A percentile compares a stretch with the other conserved stretches of the same genome.
Evolutionary conservation across 176 grass and related monocot genomes (phyloP).

Genomic region (Phoenix dactylifera): DNA sequence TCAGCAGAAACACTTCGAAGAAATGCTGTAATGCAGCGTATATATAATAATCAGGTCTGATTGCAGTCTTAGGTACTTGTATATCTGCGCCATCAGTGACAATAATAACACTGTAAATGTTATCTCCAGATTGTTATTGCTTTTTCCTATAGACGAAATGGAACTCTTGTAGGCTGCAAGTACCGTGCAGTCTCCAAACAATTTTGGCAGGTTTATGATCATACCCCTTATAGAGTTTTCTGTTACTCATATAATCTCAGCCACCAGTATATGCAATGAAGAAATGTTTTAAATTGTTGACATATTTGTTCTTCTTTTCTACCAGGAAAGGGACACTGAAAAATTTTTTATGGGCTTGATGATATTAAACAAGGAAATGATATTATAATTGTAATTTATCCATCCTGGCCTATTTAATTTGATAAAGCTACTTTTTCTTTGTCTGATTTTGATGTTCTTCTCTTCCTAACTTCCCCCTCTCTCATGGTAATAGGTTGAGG

Average conservation of each 20-base stretch:
- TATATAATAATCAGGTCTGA: conserved; percentile 35
- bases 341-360: conserved; percentile 91
- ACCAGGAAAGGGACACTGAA: conserved; percentile 69
- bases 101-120: too few species aligned
- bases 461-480: conserved; percentile 8
- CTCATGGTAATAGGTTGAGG: conserved; percentile 51
- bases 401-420: conserved; percentile 5
- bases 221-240: neutral
- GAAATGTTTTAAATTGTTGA: too few species aligned
- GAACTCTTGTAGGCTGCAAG: conserved; percentile 71
- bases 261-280: too few species aligned
- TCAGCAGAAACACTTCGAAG: conserved; percentile 60
- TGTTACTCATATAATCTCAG: too few species aligned
- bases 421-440: conserved; percentile 6
- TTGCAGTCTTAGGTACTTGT: neutral
- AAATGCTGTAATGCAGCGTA: conserved; percentile 60
- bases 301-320: conserved; percentile 17
- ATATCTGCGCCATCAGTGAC: neutral
- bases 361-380: conserved; percentile 62
- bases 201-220: conserved; percentile 64
- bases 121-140: conserved; percentile 69
- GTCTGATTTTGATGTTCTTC: neutral
- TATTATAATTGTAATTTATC: conserved; percentile 83
- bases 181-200: conserved; percentile 62
- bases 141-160: conserved; percentile 73